A percentile compares a stretch with the other conserved stretches of the same genome.
Evolutionary conservation across 345 rosid species (phyloP).

Genomic region (Syzygium aromaticum): DNA sequence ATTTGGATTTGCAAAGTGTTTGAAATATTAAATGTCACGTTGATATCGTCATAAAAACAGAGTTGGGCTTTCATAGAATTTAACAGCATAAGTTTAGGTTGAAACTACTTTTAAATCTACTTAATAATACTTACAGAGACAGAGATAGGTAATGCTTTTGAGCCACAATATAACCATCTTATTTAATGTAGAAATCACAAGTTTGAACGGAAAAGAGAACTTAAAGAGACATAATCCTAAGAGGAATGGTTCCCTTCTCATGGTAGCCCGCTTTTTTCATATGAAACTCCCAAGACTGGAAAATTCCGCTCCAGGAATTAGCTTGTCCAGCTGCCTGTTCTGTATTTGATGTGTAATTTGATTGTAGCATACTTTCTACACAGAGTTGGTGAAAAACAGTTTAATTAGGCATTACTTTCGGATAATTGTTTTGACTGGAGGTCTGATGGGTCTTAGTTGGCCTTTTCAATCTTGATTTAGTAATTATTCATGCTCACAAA

Average conservation of each 20-base stretch:
- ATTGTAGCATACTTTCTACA: background rate
- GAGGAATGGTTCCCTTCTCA: background rate
- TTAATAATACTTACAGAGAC: background rate
- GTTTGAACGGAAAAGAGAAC: background rate
- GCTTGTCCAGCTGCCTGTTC: background rate
- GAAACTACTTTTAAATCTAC: background rate
- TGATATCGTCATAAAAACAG: fast-evolving
- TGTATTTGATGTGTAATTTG: background rate
- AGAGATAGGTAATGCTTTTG: background rate
- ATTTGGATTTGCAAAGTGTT: background rate
- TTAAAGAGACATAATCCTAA: background rate
- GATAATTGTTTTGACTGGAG: background rate
- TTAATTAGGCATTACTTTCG: fast-evolving
- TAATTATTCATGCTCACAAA: background rate
- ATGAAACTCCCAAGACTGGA: background rate
- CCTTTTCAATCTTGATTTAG: background rate
- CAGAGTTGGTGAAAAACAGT: background rate
- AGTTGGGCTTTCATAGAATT: background rate
- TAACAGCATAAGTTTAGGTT: background rate
- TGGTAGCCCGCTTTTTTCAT: background rate
- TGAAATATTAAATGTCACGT: background rate
- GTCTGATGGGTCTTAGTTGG: background rate
- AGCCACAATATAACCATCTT: background rate
- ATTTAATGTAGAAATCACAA: background rate
- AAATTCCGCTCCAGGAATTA: background rate